These are phyloP conservation scores for Brasilioporus rufonigricans DNA, from an alignment of 768 basidiomycete species.

Conservation along the genomic window DNA sequence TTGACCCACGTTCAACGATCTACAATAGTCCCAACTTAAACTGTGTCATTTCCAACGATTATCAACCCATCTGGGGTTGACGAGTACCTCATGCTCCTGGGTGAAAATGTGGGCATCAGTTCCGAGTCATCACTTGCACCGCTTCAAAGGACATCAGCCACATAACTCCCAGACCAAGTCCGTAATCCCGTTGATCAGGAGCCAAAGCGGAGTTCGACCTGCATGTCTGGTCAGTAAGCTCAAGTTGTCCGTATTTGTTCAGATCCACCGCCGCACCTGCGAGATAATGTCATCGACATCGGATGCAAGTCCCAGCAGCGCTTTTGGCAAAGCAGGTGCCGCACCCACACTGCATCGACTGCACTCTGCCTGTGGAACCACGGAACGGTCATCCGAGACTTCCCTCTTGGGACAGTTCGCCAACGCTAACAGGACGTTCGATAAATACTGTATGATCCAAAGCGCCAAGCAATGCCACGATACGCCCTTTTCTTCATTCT, in stretches of 20 bases:
- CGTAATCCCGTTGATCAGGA: too few relatives aligned
- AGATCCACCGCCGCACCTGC: neutral
- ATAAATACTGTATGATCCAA: neutral
- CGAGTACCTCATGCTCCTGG: too few relatives aligned
- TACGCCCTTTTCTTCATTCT: neutral
- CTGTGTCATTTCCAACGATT: too few relatives aligned
- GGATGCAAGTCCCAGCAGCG: neutral
- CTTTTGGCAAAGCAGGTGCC: neutral
- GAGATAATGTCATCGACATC: neutral
- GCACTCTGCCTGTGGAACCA: too few relatives aligned
- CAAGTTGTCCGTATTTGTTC: neutral
- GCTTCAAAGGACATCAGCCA: too few relatives aligned
- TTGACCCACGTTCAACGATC: too few relatives aligned
- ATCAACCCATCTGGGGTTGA: too few relatives aligned
- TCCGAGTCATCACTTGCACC: too few relatives aligned
- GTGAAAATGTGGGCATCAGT: too few relatives aligned
- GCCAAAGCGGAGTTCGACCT: neutral
- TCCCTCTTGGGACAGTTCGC: neutral
- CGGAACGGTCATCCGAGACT: neutral
- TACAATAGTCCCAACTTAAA: too few relatives aligned
- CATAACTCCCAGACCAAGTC: too few relatives aligned
- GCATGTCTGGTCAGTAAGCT: neutral
- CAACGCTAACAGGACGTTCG: neutral
- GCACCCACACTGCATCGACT: neutral
- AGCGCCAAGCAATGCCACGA: neutral